phyloP scores from a whole-genome alignment of 2,329 filamentous ascomycete species.

The Botrytis squamosa region DNA sequence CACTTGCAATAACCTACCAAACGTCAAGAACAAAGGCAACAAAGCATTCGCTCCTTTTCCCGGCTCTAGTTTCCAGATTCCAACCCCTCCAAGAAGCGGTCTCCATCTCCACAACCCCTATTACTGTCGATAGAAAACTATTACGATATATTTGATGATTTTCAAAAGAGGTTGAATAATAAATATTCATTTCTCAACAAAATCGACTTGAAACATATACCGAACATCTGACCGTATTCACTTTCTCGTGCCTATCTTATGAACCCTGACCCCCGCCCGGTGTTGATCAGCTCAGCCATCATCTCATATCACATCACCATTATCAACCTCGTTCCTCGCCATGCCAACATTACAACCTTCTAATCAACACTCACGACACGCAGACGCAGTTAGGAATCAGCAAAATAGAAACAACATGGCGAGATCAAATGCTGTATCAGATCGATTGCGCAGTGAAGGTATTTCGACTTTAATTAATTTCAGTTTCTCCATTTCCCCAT shows the following conservation, averaged over 20 bases:
- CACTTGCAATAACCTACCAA: neutral
- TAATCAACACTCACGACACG: constrained; percentile 17
- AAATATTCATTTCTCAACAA: neutral
- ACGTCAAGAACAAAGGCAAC: constrained; percentile 11
- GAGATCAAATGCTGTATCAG: constrained; percentile 26
- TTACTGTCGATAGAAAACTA: neutral
- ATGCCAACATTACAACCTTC: constrained; percentile 21
- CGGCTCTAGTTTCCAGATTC: neutral
- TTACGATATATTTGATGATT: neutral
- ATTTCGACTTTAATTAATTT: constrained; percentile 2
- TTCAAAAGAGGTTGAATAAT: neutral
- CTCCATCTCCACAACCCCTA: constrained; percentile 9
- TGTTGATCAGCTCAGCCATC: constrained; percentile 8
- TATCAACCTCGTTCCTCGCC: constrained; percentile 18
- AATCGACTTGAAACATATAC: constrained; percentile 14
- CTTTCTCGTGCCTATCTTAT: constrained; percentile 11
- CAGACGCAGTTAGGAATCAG: constrained; percentile 9
- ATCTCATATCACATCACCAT: neutral
- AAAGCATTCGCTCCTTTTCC: constrained; percentile 5
- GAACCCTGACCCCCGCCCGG: constrained; percentile 5
- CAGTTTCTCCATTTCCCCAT: neutral
- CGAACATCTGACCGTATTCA: constrained; percentile 14
- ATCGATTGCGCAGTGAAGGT: constrained; percentile 36
- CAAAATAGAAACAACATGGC: constrained; percentile 22
- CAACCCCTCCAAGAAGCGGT: neutral